Evolutionary conservation across 305 asterid genomes (phyloP).

Genomic region (Fraxinus sp.): DNA sequence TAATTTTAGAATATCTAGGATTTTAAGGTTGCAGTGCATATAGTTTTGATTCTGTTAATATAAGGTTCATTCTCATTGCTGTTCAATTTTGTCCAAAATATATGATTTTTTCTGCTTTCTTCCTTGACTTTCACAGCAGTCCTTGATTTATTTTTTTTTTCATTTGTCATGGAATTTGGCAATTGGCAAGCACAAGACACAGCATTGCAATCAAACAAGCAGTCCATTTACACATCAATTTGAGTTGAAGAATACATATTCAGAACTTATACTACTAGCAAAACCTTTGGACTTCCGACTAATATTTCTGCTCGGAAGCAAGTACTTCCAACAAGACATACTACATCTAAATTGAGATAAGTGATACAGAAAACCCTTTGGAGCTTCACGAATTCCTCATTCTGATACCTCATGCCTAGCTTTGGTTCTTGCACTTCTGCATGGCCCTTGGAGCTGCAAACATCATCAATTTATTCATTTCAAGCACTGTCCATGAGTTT

Average conservation of each 20-base stretch:
- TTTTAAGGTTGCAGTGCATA: slow-evolving; percentile 20
- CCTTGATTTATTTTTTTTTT: neutral
- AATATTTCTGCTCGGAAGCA: slow-evolving; percentile 26
- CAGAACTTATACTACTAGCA: slow-evolving; percentile 24
- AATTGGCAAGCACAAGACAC: slow-evolving; percentile 1
- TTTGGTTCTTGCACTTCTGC: slow-evolving; percentile 70
- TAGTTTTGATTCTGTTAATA: slow-evolving; percentile 30
- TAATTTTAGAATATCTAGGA: neutral
- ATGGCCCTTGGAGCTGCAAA: slow-evolving; percentile 68
- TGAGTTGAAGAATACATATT: slow-evolving; percentile 17
- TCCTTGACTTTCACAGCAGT: neutral
- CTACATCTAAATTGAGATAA: slow-evolving; percentile 32
- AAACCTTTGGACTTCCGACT: slow-evolving; percentile 37
- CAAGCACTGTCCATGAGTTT: neutral
- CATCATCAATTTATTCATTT: slow-evolving; percentile 1
- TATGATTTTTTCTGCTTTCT: neutral
- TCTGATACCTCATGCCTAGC: slow-evolving; percentile 22
- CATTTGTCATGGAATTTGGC: slow-evolving; percentile 15
- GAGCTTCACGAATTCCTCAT: slow-evolving; percentile 20
- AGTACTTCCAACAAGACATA: slow-evolving; percentile 33
- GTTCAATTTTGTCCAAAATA: neutral
- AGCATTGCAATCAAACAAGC: slow-evolving; percentile 21
- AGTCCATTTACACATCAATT: slow-evolving; percentile 34
- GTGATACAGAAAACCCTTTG: slow-evolving; percentile 18
- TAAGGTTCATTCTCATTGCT: neutral